Evolutionary conservation across 306 rosid genomes (phyloP).

Genomic region (Psophocarpus tetragonolobus): DNA sequence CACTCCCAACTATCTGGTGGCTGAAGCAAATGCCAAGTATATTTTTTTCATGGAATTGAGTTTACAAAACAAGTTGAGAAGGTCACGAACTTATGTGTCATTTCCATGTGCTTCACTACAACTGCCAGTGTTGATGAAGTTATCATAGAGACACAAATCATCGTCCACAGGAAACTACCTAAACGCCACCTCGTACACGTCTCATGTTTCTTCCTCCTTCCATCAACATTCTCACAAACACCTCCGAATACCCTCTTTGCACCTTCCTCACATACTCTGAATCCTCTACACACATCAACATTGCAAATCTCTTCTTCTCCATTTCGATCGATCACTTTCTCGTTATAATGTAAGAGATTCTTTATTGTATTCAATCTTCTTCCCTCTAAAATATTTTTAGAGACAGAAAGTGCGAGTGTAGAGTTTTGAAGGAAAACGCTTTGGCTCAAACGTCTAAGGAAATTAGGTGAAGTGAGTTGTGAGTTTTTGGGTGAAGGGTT

Average conservation of each 20-base stretch:
- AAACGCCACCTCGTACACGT: constrained; percentile 57
- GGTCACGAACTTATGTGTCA: constrained; percentile 69
- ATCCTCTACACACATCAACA: constrained; percentile 83
- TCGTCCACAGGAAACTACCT: constrained; percentile 69
- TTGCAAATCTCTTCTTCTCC: constrained; percentile 51
- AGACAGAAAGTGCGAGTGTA: constrained; percentile 31
- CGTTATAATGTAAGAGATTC: too few species aligned
- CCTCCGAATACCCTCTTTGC: constrained; percentile 85
- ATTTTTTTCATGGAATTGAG: constrained; percentile 61
- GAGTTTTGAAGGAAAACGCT: too few species aligned
- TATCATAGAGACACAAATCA: constrained; percentile 55
- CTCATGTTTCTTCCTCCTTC: constrained; percentile 82
- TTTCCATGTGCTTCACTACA: constrained; percentile 80
- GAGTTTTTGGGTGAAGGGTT: constrained; percentile 29
- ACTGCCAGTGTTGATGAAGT: constrained; percentile 83
- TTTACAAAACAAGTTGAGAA: constrained; percentile 50
- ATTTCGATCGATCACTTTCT: too few species aligned
- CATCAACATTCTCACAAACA: constrained; percentile 71
- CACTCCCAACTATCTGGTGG: constrained; percentile 82
- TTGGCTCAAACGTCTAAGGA: neutral
- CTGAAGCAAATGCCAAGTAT: constrained; percentile 91
- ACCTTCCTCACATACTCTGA: constrained; percentile 70
- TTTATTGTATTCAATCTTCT: constrained; percentile 20
- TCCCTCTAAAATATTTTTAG: constrained; percentile 23
- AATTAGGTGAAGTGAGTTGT: neutral